Evolutionary conservation across 108 stramenopile species (phyloP).

Genomic region (Cyclotella cryptica): DNA sequence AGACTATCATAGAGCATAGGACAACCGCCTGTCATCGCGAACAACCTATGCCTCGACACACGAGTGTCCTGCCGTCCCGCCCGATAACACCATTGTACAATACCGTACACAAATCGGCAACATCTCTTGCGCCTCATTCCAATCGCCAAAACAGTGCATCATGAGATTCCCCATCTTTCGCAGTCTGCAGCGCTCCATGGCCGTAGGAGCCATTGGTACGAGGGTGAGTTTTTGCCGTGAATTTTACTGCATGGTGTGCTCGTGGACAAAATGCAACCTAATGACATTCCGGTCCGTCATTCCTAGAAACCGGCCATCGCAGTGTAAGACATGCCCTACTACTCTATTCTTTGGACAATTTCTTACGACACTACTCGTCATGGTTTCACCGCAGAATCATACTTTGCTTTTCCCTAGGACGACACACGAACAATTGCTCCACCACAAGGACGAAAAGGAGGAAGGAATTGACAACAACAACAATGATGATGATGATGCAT

Average conservation of each 20-base stretch:
- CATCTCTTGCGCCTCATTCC: no score
- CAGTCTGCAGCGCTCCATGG: constrained; percentile 4
- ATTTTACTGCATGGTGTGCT: background rate
- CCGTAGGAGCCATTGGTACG: background rate
- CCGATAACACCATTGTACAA: no score
- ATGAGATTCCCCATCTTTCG: constrained; percentile 2
- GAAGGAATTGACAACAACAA: no score
- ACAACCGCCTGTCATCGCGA: no score
- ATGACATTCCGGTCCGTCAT: no score
- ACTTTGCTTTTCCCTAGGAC: background rate
- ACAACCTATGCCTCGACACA: no score
- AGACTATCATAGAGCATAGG: no score
- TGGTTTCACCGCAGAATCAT: no score
- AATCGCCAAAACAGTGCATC: background rate
- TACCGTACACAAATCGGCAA: no score
- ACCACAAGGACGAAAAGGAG: background rate
- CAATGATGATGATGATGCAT: background rate
- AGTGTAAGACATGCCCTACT: background rate
- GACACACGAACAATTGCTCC: background rate
- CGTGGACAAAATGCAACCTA: no score
- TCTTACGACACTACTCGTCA: background rate
- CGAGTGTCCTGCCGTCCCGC: no score
- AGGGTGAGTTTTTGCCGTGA: background rate
- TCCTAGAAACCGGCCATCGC: background rate
- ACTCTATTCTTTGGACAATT: no score